Evolutionary conservation across 352 stramenopile genomes (phyloP).

Genomic region (Saprolegnia diclina): DNA sequence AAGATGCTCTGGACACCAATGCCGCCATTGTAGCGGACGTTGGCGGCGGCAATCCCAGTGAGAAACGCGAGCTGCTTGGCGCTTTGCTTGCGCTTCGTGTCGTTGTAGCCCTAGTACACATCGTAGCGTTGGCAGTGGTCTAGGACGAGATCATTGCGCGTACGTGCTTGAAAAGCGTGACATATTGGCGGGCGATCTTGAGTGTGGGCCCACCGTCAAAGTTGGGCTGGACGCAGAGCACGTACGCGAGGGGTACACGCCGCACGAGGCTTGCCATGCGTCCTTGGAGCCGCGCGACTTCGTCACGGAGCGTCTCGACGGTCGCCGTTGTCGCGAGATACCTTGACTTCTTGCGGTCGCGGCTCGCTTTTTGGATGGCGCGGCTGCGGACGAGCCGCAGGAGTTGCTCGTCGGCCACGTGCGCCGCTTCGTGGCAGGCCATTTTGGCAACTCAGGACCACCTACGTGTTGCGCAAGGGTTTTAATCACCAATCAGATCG

Average conservation of each 20-base stretch:
- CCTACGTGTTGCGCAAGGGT: too few species aligned
- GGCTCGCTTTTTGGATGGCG: constrained; percentile 14
- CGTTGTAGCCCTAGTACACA: constrained; percentile 17
- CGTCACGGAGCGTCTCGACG: constrained; percentile 6
- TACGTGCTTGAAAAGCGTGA: constrained; percentile 21
- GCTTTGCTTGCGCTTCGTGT: constrained; percentile 9
- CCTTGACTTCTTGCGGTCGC: constrained; percentile 21
- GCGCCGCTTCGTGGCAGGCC: too few species aligned
- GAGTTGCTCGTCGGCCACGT: too few species aligned
- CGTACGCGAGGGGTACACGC: not conserved
- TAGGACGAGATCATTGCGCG: not conserved
- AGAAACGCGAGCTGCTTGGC: constrained; percentile 13
- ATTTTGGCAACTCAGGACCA: too few species aligned
- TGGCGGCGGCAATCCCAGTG: not conserved
- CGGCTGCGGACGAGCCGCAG: not conserved
- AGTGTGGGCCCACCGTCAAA: constrained; percentile 17
- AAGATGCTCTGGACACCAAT: constrained; percentile 23
- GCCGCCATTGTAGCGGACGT: constrained; percentile 12
- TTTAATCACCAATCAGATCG: too few species aligned
- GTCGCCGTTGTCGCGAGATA: not conserved
- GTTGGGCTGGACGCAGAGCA: constrained; percentile 2
- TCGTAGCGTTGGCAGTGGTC: not conserved
- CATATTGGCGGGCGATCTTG: constrained; percentile 19
- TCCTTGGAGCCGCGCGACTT: not conserved
- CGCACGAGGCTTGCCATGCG: constrained; percentile 14